Percentiles rank a stretch among this genome's conserved stretches.
These are phyloP conservation scores for Pleomassaria siparia DNA, from an alignment of 2,329 filamentous ascomycete species.

Conservation along the genomic window DNA sequence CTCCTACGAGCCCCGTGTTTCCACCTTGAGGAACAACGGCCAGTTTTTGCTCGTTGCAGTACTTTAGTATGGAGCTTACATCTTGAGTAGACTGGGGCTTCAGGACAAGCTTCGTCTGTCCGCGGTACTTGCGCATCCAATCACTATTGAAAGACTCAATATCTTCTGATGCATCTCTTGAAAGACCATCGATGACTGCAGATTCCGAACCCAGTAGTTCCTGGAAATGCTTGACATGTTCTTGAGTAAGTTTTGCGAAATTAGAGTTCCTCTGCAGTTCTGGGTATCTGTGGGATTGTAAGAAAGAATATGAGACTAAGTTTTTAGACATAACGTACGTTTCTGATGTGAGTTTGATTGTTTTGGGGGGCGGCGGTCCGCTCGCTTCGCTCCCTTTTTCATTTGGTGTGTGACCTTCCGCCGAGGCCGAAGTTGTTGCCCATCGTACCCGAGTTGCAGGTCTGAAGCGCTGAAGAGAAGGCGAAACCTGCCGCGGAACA, in stretches of 20 bases:
- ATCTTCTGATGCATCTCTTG: constrained; percentile 72
- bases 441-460: constrained; percentile 39
- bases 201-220: constrained; percentile 75
- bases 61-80: constrained; percentile 85
- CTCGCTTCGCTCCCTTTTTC: constrained; percentile 37
- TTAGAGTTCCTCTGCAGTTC: constrained; percentile 75
- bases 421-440: constrained; percentile 42
- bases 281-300: constrained; percentile 63
- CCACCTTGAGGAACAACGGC: constrained; percentile 97
- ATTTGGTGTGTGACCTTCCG: constrained; percentile 45
- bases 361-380: constrained; percentile 41
- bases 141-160: constrained; percentile 92
- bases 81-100: constrained; percentile 84
- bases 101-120: constrained; percentile 82
- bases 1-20: constrained; percentile 93
- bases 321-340: constrained; percentile 50
- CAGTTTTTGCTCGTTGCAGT: constrained; percentile 91
- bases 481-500: constrained; percentile 26
- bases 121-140: constrained; percentile 99
- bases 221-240: constrained; percentile 83
- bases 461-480: constrained; percentile 25
- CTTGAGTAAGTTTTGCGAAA: constrained; percentile 70
- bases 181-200: constrained; percentile 82
- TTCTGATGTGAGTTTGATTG: constrained; percentile 78
- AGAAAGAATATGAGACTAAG: constrained; percentile 4